Evolutionary conservation across 768 basidiomycete genomes (phyloP).

Genomic region (Tylopilus sp.): DNA sequence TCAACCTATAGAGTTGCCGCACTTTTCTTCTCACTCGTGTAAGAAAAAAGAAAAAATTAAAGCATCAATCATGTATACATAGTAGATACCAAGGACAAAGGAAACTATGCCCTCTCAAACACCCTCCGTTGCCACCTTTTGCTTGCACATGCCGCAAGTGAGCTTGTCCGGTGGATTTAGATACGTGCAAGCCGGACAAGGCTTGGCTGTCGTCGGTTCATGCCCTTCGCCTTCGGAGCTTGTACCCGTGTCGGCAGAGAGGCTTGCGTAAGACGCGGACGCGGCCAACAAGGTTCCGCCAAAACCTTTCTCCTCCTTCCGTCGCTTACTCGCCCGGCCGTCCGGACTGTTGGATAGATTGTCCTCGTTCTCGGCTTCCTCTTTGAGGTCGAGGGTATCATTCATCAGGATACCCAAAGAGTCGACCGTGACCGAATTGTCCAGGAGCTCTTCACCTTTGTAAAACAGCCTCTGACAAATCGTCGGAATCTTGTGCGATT

Average conservation of each 20-base stretch:
- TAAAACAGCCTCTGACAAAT: conserved; percentile 74
- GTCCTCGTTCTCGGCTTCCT: conserved; percentile 59
- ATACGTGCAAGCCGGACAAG: conserved; percentile 59
- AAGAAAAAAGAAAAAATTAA: conserved; percentile 24
- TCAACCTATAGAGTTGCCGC: conserved; percentile 28
- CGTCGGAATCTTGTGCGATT: conserved; percentile 61
- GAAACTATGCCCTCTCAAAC: conserved; percentile 7
- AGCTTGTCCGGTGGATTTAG: conserved; percentile 43
- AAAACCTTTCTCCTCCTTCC: conserved; percentile 63
- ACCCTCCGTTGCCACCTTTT: conserved; percentile 30
- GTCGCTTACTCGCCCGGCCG: conserved; percentile 37
- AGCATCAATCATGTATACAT: conserved; percentile 35
- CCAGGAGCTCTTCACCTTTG: conserved; percentile 57
- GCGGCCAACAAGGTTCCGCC: conserved; percentile 67
- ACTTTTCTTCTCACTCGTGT: conserved; percentile 19
- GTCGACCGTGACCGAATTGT: conserved; percentile 49
- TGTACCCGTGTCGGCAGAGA: conserved; percentile 31
- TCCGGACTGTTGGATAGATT: conserved; percentile 50
- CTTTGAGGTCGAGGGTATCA: conserved; percentile 63
- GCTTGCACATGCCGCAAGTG: conserved; percentile 46
- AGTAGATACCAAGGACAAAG: conserved; percentile 28
- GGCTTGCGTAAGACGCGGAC: conserved; percentile 26
- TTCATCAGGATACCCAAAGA: conserved; percentile 58
- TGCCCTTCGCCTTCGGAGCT: conserved; percentile 33
- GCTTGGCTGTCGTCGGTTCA: conserved; percentile 31